Conservation (phyloP, 306 rosid genomes). For the Fragaria iinumae region DNA sequence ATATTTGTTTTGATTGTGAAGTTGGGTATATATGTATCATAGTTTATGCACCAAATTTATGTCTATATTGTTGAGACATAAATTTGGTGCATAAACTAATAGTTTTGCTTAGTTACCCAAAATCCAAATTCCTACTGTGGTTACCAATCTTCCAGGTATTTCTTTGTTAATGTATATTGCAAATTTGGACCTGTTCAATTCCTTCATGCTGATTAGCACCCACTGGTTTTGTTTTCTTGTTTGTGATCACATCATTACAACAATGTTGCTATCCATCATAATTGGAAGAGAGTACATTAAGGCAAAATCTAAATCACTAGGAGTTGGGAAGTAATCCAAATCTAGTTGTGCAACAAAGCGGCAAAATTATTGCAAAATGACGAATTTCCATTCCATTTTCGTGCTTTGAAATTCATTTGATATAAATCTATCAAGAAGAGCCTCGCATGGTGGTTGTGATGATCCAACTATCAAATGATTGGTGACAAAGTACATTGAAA, state of each 20-base stretch:
- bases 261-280: conserved; percentile 18
- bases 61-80: conserved; percentile 16
- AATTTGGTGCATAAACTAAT: background rate
- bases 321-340: conserved; percentile 35
- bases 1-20: background rate
- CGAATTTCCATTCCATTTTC: background rate
- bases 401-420: background rate
- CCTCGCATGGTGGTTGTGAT: conserved; percentile 20
- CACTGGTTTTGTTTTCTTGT: conserved; percentile 6
- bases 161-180: background rate
- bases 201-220: background rate
- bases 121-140: background rate
- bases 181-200: background rate
- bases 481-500: background rate
- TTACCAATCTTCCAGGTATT: conserved; percentile 8
- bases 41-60: background rate
- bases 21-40: background rate
- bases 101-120: conserved; percentile 1
- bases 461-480: conserved; percentile 26
- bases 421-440: background rate
- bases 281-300: conserved; percentile 5
- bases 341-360: conserved; percentile 28
- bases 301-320: conserved; percentile 16
- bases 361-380: conserved; percentile 22
- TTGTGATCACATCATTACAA: conserved; percentile 9